Evolutionary conservation across 129 eudicot genomes (phyloP).

Genomic region (Erigeron canadensis): DNA sequence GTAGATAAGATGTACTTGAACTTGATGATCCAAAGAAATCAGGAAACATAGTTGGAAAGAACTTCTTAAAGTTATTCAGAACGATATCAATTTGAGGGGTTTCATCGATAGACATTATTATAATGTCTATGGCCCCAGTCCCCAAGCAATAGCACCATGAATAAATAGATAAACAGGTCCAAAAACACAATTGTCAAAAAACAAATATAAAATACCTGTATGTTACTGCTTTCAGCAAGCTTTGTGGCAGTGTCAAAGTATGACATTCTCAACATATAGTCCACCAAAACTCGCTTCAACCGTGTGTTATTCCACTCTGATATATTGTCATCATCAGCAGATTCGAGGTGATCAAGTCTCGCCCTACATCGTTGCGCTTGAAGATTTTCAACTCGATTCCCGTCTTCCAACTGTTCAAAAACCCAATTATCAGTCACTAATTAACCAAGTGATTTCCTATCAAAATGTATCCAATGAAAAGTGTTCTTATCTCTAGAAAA

Average conservation of each 20-base stretch:
- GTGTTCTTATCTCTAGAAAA: no score
- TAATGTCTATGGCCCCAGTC: no score
- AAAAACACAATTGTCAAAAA: neutral
- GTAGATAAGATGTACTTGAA: no score
- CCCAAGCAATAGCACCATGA: no score
- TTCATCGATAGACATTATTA: no score
- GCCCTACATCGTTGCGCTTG: conserved; percentile 89
- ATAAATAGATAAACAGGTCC: neutral
- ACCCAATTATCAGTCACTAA: conserved; percentile 16
- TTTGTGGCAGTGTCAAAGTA: conserved; percentile 81
- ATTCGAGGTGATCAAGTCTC: conserved; percentile 83
- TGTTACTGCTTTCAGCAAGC: conserved; percentile 82
- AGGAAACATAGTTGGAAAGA: no score
- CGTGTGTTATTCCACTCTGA: conserved; percentile 74
- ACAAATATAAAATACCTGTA: conserved; percentile 49
- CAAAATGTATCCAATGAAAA: no score
- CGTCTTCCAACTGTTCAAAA: conserved; percentile 81
- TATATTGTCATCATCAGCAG: conserved; percentile 68
- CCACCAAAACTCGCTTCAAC: conserved; percentile 85
- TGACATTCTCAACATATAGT: conserved; percentile 96
- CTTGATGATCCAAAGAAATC: no score
- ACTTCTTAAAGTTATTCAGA: no score
- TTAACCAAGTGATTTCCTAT: conserved; percentile 4
- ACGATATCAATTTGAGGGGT: no score
- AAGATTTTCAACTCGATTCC: conserved; percentile 68